A percentile compares a stretch with the other conserved stretches of the same genome.
phyloP scores from a whole-genome alignment of 2,329 filamentous ascomycete genomes.

The Albifimbria verrucaria region DNA sequence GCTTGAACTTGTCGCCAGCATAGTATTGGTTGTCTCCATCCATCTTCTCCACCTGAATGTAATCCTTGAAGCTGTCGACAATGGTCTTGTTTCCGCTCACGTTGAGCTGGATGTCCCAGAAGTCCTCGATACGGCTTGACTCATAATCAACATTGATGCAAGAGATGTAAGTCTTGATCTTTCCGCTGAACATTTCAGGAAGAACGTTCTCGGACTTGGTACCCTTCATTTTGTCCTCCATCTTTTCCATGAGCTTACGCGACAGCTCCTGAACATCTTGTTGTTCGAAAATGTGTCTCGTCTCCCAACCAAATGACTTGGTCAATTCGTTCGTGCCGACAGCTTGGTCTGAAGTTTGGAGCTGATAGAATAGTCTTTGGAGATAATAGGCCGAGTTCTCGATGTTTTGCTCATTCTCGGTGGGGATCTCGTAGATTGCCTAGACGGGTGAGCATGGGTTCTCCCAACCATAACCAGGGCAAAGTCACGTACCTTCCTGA shows the following conservation, averaged over 20 bases:
- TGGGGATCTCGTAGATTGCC: conserved; percentile 97
- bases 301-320: conserved; percentile 97
- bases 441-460: conserved; percentile 31
- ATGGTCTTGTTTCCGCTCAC: conserved; percentile 91
- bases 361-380: conserved; percentile 89
- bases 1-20: conserved; percentile 81
- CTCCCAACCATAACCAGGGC: background rate
- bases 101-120: conserved; percentile 98
- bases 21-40: conserved; percentile 99
- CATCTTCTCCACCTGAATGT: conserved; percentile 93
- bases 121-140: conserved; percentile 92
- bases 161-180: conserved; percentile 97
- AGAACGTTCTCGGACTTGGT: conserved; percentile 87
- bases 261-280: conserved; percentile 98
- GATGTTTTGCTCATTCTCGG: conserved; percentile 75
- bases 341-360: conserved; percentile 80
- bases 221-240: conserved; percentile 98
- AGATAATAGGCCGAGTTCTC: conserved; percentile 90
- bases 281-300: conserved; percentile 95
- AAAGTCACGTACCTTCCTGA: conserved; percentile 69
- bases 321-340: conserved; percentile 92
- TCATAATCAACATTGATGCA: conserved; percentile 99
- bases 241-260: conserved; percentile 92
- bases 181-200: conserved; percentile 89
- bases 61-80: conserved; percentile 92